Evolutionary conservation across 2,329 filamentous ascomycete genomes (phyloP), one percentile per base, ranked within the genome.

Genomic region (Tolypocladium tundrense): DNA sequence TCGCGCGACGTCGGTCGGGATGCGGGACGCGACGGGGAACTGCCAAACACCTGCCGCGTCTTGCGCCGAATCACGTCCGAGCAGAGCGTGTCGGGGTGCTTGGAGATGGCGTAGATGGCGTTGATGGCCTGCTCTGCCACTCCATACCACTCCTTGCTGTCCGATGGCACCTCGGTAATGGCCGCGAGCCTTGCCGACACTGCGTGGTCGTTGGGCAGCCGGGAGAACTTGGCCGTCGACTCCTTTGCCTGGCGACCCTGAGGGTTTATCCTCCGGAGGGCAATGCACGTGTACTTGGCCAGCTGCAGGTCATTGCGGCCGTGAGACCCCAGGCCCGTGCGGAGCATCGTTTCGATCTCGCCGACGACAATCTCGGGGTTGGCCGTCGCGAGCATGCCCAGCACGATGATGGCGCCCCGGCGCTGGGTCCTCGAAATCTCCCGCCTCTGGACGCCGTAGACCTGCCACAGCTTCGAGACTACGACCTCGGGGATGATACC

Each of bases 101-200:
- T 96, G 2, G 94, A 91, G 19, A 99, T 79, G 35, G 90, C 86
- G 67, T 99, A 99, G 54, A 99, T 97, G 53, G 94, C 94, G 63
- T 89, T 90, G 69, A 99, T 90, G 10, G 94, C 93, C 73, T 99
- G 94, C 70, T 99, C 95, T 24, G 94, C 92, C 50, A 97, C 87
- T 4, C 94, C 94, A 66, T 90, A 92, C 90, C 94, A 99, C 70
- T 99, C 94, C 69, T 95, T 94, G 75, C 87, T 96, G 59, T 96
- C 87, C 0, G 91, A 93, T 7, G 86, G 81, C 6, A 97, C 85
- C 63, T 97, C 91, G 21, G 88, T 86, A 66, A 97, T 92, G 24
- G 88, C 86, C 11, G 91, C 91, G 10, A 99, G 79, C 66, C 88
- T 88, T 4, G 81, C 77, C 35, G 97, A 78, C 21, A 97, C 88